Evolutionary conservation across 176 grass and related monocot species (phyloP).

Genomic region (Saccharum officinarum): DNA sequence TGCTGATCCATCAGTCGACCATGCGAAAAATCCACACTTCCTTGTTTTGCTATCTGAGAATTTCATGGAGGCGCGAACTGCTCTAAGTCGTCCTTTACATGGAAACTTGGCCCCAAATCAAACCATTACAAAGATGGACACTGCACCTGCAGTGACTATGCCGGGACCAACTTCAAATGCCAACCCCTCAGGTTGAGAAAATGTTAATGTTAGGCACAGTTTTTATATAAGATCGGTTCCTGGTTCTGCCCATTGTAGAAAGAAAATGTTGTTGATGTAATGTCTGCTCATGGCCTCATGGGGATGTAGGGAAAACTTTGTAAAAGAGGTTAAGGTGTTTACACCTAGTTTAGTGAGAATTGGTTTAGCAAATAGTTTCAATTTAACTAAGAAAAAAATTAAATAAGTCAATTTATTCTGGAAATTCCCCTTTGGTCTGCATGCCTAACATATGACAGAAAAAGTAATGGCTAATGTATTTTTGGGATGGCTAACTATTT

Average conservation of each 20-base stretch:
- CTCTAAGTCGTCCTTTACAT: constrained; percentile 68
- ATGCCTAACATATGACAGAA: not conserved
- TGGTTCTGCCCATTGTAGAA: constrained; percentile 20
- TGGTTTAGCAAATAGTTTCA: constrained; percentile 34
- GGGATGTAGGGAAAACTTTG: constrained; percentile 5
- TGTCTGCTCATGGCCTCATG: constrained; percentile 27
- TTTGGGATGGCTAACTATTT: constrained; percentile 17
- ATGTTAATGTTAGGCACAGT: constrained; percentile 21
- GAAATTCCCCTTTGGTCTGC: constrained; percentile 21
- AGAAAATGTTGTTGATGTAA: constrained; percentile 21
- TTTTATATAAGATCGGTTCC: constrained; percentile 20
- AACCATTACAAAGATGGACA: constrained; percentile 65
- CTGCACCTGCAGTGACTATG: constrained; percentile 45
- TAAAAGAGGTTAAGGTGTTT: constrained; percentile 13
- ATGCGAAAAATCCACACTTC: constrained; percentile 68
- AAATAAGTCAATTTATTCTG: not conserved
- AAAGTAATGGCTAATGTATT: not conserved
- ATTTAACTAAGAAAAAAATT: constrained; percentile 7
- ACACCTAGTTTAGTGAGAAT: constrained; percentile 12
- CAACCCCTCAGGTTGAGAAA: constrained; percentile 68
- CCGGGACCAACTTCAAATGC: constrained; percentile 49
- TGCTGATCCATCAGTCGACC: constrained; percentile 69
- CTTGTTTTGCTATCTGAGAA: constrained; percentile 88
- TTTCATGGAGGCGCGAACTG: constrained; percentile 78
- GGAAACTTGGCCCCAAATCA: constrained; percentile 58